Percentiles rank a stretch among this genome's conserved stretches.
Conservation (phyloP, 1,284 basidiomycete species). For the Neolentinus lepideus region DNA sequence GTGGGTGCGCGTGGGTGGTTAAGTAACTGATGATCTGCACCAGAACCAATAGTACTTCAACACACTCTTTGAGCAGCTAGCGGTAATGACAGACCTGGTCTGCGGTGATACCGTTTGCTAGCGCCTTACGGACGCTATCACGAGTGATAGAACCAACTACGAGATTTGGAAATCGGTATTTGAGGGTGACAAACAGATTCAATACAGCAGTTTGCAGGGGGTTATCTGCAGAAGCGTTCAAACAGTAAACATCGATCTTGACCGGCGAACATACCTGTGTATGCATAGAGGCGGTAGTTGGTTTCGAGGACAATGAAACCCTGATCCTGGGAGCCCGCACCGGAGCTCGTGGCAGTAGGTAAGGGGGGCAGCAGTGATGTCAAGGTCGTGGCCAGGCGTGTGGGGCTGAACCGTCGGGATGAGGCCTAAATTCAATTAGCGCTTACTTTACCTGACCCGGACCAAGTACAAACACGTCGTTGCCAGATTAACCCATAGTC, state of each 20-base stretch:
- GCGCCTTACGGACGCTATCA: constrained; percentile 90
- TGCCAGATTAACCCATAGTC: constrained; percentile 95
- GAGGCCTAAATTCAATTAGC: constrained; percentile 35
- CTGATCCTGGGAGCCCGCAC: constrained; percentile 53
- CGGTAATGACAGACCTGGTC: constrained; percentile 62
- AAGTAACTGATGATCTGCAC: constrained; percentile 91
- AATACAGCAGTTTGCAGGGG: constrained; percentile 94
- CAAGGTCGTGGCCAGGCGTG: constrained; percentile 92
- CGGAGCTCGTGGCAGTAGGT: constrained; percentile 52
- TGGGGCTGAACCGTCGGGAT: constrained; percentile 85
- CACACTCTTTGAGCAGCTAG: constrained; percentile 1
- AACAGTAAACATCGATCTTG: constrained; percentile 7
- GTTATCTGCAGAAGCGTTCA: constrained; percentile 54
- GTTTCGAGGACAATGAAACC: constrained; percentile 97
- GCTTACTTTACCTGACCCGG: neutral
- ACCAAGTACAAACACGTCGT: constrained; percentile 41
- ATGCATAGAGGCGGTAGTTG: constrained; percentile 97
- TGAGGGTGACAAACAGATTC: constrained; percentile 89
- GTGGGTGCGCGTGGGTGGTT: constrained; percentile 91
- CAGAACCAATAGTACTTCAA: constrained; percentile 4
- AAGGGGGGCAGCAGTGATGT: constrained; percentile 76
- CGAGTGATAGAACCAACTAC: constrained; percentile 93
- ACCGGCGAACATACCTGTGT: constrained; percentile 64
- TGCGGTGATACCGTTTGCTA: constrained; percentile 93
- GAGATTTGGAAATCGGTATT: constrained; percentile 93